Conservation (phyloP, 345 rosid genomes). For the Linum trigynum region DNA sequence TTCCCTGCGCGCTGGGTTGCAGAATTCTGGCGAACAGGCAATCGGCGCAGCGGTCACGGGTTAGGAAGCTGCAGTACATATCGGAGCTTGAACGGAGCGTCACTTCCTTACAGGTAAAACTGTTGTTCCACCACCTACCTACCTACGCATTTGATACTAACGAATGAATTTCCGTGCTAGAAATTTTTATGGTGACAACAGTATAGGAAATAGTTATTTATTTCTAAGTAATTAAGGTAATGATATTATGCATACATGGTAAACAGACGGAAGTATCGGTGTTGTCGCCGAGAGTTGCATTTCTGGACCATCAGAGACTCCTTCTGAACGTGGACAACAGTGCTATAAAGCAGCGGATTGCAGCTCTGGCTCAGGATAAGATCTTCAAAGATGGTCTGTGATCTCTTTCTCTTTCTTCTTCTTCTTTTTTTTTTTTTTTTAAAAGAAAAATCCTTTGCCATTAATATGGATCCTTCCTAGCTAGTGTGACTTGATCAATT, state of each 20-base stretch:
- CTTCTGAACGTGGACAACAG: constrained; percentile 29
- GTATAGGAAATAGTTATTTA: too few species aligned
- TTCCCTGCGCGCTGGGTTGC: not conserved
- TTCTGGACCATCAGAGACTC: constrained; percentile 25
- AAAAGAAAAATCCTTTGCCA: not conserved
- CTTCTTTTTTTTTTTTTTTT: too few species aligned
- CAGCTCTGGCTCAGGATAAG: constrained; percentile 29
- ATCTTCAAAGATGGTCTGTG: constrained; percentile 28
- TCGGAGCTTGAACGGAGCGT: constrained; percentile 31
- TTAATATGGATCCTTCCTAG: not conserved
- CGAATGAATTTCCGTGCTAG: too few species aligned
- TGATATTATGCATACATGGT: too few species aligned
- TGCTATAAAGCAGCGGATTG: constrained; percentile 29
- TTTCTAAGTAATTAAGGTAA: too few species aligned
- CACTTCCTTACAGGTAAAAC: constrained; percentile 21
- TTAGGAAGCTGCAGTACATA: constrained; percentile 29
- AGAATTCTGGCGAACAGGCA: constrained; percentile 29
- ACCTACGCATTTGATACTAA: too few species aligned
- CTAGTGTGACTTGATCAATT: too few species aligned
- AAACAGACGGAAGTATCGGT: constrained; percentile 26
- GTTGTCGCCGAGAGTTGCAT: constrained; percentile 29
- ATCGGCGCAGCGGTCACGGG: constrained; percentile 30
- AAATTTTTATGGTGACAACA: too few species aligned
- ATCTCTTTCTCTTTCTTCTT: too few species aligned
- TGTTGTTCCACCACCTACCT: too few species aligned